Base-by-base conservation (phyloP, 106 monocot genomes). In the Triglochin maritima region DNA sequence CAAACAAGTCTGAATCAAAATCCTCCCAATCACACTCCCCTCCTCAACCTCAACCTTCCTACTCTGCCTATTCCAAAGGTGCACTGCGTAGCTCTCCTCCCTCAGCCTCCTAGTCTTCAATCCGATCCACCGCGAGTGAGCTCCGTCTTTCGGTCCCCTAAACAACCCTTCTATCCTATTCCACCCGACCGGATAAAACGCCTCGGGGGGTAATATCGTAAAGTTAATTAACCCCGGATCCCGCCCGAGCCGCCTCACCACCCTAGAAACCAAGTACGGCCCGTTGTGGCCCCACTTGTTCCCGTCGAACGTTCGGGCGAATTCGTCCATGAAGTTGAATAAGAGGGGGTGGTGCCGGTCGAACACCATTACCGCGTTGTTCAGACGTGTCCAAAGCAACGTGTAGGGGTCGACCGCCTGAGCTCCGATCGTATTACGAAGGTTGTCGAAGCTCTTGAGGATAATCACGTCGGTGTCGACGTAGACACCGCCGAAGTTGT, bases 281-380 rank as follows among this genome's bases (percentile, higher is more conserved):
- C 92, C 92, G 59, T 94, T 92, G 73, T 92, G 76, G 1, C 92
- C 87, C 94, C 94, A 94, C 69, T 71, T 94, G 71, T 43, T 89
- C 12, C 94, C 94, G 14, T 94, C 86, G 55, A 94, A 94, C 12
- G 70, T 87, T 13, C 9, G 17, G 0, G 84, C 71, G 56, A 94
- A 94, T 65, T 94, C 94, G 61, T 71, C 72, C 3, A 94, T 84
- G 69, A 94, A 89, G 69, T 82, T 59, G 50, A 60, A 75, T 0
- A 94, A 45, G 2, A 89, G 74, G 2, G 94, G 89, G 61, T 94
- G 94, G 7, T 53, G 62, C 55, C 49, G 59, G 47, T 89, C 86
- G 67, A 94, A 94, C 4, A 85, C 71, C 89, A 94, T 69, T 9
- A 94, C 89, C 7, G 94, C 94, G 44, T 86, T 94, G 82, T 94